Conservation (phyloP, 352 stramenopile species). For the Pythium sukuiense region DNA sequence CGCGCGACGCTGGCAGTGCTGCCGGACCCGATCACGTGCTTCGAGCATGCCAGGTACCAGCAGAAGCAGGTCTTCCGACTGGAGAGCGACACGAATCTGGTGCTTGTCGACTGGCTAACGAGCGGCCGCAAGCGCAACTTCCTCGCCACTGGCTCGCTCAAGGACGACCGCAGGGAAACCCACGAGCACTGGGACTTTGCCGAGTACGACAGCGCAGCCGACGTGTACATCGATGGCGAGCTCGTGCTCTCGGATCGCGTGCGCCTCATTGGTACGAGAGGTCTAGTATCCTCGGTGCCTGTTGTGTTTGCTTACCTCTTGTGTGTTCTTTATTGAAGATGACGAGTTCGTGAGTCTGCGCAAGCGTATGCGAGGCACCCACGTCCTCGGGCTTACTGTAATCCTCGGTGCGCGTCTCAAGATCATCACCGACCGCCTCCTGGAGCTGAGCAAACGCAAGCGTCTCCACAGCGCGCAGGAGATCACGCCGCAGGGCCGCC, state of each 20-base stretch:
- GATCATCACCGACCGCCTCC: constrained; percentile 47
- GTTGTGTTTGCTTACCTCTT: not conserved
- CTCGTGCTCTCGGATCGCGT: constrained; percentile 70
- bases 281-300: no score
- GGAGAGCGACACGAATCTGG: constrained; percentile 46
- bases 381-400: constrained; percentile 74
- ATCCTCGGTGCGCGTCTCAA: constrained; percentile 59
- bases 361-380: constrained; percentile 72
- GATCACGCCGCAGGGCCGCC: constrained; percentile 71
- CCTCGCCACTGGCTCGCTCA: constrained; percentile 54
- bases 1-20: constrained; percentile 72
- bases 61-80: constrained; percentile 70
- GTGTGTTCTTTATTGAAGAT: constrained; percentile 34
- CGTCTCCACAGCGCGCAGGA: constrained; percentile 63
- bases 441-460: constrained; percentile 74
- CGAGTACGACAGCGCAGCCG: constrained; percentile 66
- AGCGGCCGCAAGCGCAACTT: constrained; percentile 85
- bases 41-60: constrained; percentile 63
- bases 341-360: constrained; percentile 67
- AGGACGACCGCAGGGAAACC: constrained; percentile 60
- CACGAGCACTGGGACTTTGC: constrained; percentile 81
- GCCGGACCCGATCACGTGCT: constrained; percentile 82
- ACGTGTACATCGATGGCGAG: constrained; percentile 56
- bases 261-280: constrained; percentile 47
- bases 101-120: constrained; percentile 86